These are phyloP conservation scores for Rhododendron simsii DNA, from an alignment of 148 eudicot species.

Conservation along the genomic window DNA sequence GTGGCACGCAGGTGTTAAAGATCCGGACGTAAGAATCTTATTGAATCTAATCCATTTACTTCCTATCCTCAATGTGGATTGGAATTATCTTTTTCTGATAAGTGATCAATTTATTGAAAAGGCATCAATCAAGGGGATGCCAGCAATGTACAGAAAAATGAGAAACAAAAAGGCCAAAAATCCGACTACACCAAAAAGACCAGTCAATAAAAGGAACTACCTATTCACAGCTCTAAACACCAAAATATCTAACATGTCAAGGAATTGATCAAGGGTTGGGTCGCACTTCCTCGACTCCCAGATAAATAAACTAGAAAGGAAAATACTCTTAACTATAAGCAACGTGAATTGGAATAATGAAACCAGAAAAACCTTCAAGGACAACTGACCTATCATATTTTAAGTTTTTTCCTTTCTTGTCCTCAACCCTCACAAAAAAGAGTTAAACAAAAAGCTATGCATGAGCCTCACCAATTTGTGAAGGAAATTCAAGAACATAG, in stretches of 20 bases:
- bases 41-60: background rate
- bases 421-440: too few species aligned
- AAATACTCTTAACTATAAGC: background rate
- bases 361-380: background rate
- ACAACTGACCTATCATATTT: background rate
- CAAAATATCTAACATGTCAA: background rate
- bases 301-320: background rate
- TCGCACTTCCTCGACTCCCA: background rate
- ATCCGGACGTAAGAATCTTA: background rate
- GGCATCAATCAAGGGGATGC: background rate
- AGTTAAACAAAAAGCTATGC: too few species aligned
- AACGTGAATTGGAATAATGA: background rate
- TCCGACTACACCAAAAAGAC: background rate
- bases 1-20: background rate
- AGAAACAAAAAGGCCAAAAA: background rate
- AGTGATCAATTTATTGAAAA: background rate
- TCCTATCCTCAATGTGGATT: background rate
- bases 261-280: background rate
- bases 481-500: background rate
- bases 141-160: background rate
- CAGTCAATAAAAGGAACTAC: background rate
- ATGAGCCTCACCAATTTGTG: too few species aligned
- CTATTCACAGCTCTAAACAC: background rate
- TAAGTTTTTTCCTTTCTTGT: background rate
- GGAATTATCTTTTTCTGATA: background rate